Evolutionary conservation across 345 rosid species (phyloP), one percentile per base, ranked within the genome.

Genomic region (Clarkia xantiana): DNA sequence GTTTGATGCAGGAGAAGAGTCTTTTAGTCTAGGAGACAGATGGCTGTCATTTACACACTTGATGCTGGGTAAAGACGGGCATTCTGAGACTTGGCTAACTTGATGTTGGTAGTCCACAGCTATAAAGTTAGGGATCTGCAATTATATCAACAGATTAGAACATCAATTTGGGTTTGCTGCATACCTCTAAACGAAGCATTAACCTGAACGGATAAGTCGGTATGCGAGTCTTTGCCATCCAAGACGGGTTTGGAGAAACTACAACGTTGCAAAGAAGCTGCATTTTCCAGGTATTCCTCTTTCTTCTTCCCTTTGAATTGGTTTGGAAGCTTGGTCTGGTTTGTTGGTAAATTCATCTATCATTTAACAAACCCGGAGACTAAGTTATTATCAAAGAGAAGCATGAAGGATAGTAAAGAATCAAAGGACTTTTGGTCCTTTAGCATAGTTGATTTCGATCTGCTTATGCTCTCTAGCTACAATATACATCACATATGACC

Each of bases 1-100:
- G 59, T 70, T 81, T 51, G 94, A 84, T 54, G 77, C 65, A 73
- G 66, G 67, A 44, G 81, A 77, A 22, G 79, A 76, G 57, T 66
- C 75, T 54, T 74, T 66, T 56, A 71, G 64, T 47, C 62, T 64
- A 68, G 77, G 59, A 51, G 71, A 69, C 49, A 64, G 65, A 51
- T 68, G 67, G 40, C 64, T 60, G 52, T 63, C 76, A 53, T 65
- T 72, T 64, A 64, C 81, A 47, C 72, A 75, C 67, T 59, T 79
- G 62, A 49, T 47, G 64, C 72, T 64, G 55, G 81, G 65, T 45
- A 66, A 71, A 67, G 64, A 63, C 51, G 77, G 69, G 52, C 71
- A 64, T 16, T 61, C 74, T 60, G 83, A 75, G 40, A 71, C 52
- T 67, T 71, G 76, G 61, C 71, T 76, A 8, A 76, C 60, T 58